Evolutionary conservation across 371 early-diverging fungal species (phyloP).

Genomic region (Agmasoma carcini): DNA sequence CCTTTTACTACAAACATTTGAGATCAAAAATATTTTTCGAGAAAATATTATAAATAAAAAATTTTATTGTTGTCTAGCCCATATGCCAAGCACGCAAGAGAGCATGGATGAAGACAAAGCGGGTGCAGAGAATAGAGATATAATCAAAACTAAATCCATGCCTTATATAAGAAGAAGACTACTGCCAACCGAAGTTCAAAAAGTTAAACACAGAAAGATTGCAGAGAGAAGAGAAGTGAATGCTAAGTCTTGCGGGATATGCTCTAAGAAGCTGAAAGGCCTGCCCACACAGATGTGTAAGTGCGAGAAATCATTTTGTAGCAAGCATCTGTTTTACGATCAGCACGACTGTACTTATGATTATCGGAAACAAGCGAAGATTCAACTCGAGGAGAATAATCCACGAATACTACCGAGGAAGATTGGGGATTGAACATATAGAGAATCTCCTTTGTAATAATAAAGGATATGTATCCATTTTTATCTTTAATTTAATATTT

Average conservation of each 20-base stretch:
- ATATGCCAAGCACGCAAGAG: slow-evolving; percentile 7
- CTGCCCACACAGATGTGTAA: slow-evolving; percentile 48
- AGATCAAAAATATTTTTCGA: not conserved
- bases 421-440: slow-evolving; percentile 27
- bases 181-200: not conserved
- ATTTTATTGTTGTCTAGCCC: not conserved
- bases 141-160: not conserved
- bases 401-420: slow-evolving; percentile 46
- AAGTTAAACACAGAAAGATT: slow-evolving; percentile 10
- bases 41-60: slow-evolving; percentile 20
- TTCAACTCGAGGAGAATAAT: slow-evolving; percentile 48
- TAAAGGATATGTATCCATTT: no score
- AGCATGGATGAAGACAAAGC: not conserved
- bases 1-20: no score
- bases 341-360: slow-evolving; percentile 54
- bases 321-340: slow-evolving; percentile 51
- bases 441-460: no score
- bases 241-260: slow-evolving; percentile 33
- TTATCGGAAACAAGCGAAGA: slow-evolving; percentile 39
- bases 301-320: slow-evolving; percentile 51
- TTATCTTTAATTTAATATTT: no score
- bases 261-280: slow-evolving; percentile 44
- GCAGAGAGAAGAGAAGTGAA: not conserved
- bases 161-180: not conserved
- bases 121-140: not conserved